Base-by-base conservation (phyloP, 2,329 filamentous ascomycete species). In the Botrytis byssoidea region DNA sequence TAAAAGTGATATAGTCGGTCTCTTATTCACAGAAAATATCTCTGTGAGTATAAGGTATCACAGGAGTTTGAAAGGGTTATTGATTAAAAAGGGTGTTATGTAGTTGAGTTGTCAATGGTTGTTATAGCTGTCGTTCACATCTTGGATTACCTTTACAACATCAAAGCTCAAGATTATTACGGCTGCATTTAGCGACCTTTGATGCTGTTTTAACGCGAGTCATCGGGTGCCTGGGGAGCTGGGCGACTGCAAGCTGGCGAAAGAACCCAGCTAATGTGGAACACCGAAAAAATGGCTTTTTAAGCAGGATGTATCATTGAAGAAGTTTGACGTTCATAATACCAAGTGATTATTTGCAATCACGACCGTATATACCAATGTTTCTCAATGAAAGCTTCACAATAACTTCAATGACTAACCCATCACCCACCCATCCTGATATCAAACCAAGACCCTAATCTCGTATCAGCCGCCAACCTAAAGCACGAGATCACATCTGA, bases 161-260 rank as follows among this genome's bases (percentile, higher is more conserved):
- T 51, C 48, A 42, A 68, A 72, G 71, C 71, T 69, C 64, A 72
- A 69, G 63, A 60, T 60, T 22, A 69, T 68, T 69, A 72, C 63
- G 71, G 32, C 48, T 68, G 14, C 20, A 40, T 40, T 72, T 71
- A 72, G 32, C 40, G 32, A 60, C 71, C 63, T 37, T 18, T 55
- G 35, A 25, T 29, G 63, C 48, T 59, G 29, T 55, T 72, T 65
- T 64, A 68, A 72, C 71, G 71, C 71, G 71, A 72, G 71, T 72
- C 71, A 68, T 68, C 65, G 65, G 70, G 63, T 72, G 71, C 71
- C 71, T 72, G 40, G 65, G 70, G 63, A 68, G 71, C 71, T 65
- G 67, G 40, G 71, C 42, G 48, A 66, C 42, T 60, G 57, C 42
- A 70, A 61, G 35, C 65, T 67, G 46, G 65, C 65, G 35, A 67